Conservation (phyloP, 2,329 filamentous ascomycete species). For the Claviceps sorghi region DNA sequence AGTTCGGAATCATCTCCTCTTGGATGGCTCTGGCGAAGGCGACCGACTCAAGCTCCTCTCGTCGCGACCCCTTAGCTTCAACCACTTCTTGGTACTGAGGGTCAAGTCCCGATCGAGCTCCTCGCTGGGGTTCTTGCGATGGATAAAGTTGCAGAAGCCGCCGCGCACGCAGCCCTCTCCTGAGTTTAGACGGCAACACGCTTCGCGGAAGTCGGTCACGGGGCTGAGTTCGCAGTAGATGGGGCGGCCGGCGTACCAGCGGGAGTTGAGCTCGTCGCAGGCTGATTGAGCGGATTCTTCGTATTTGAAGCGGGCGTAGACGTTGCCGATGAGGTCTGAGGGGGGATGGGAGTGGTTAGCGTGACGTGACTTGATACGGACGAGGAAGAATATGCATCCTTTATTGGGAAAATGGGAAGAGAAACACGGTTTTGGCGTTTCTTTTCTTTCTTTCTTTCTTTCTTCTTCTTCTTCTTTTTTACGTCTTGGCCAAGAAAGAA, state of each 20-base stretch:
- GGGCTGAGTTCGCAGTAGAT: conserved; percentile 97
- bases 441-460: no score
- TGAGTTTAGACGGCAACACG: conserved; percentile 85
- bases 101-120: conserved; percentile 82
- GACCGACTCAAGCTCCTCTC: conserved; percentile 68
- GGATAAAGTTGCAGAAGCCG: conserved; percentile 99
- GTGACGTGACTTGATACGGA: not conserved
- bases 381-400: not conserved
- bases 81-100: conserved; percentile 90
- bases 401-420: not conserved
- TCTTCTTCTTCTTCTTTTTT: no score
- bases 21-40: conserved; percentile 71
- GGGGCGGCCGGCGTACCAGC: conserved; percentile 93
- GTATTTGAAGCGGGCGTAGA: conserved; percentile 99
- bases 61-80: conserved; percentile 71
- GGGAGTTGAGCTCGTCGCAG: conserved; percentile 82
- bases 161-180: conserved; percentile 92
- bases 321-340: conserved; percentile 87
- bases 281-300: conserved; percentile 89
- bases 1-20: conserved; percentile 34
- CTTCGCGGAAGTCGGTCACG: conserved; percentile 95
- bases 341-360: conserved; percentile 10
- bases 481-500: no score
- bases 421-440: no score
- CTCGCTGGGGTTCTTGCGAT: conserved; percentile 82